Evolutionary conservation across 116 monocot species (phyloP).

Genomic region (Papilionanthe hybrid): DNA sequence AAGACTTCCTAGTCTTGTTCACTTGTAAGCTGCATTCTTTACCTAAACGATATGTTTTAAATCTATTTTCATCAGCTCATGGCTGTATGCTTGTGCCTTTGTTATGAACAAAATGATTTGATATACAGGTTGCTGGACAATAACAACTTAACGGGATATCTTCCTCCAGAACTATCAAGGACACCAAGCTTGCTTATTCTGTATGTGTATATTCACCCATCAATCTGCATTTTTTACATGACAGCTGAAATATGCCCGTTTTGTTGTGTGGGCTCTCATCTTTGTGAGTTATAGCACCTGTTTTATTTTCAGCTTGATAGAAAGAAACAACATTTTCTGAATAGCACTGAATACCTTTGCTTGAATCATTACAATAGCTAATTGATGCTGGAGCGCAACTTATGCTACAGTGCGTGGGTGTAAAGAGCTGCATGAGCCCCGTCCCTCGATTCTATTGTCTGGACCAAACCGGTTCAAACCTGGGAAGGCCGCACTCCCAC

Average conservation of each 20-base stretch:
- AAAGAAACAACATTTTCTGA: background rate
- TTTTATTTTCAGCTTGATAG: too few species aligned
- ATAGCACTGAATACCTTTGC: background rate
- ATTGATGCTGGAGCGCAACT: background rate
- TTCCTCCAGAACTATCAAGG: conserved; percentile 56
- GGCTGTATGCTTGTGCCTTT: background rate
- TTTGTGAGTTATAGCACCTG: background rate
- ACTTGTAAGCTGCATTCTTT: conserved; percentile 55
- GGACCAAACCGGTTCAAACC: too few species aligned
- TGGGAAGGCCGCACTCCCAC: too few species aligned
- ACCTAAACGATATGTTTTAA: background rate
- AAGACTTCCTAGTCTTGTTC: conserved; percentile 60
- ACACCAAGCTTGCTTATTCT: conserved; percentile 58
- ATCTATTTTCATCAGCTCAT: background rate
- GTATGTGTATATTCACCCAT: conserved; percentile 32
- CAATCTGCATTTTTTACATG: background rate
- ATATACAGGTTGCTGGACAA: conserved; percentile 86
- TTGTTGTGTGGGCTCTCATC: background rate
- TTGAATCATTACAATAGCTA: background rate
- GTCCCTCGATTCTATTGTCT: too few species aligned
- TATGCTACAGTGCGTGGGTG: background rate
- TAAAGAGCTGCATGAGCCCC: too few species aligned
- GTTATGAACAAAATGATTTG: conserved; percentile 3
- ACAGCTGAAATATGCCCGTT: background rate
- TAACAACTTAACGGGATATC: conserved; percentile 78